These are phyloP conservation scores for Erythrophleum fordii DNA, from an alignment of 306 rosid genomes.

Conservation along the genomic window DNA sequence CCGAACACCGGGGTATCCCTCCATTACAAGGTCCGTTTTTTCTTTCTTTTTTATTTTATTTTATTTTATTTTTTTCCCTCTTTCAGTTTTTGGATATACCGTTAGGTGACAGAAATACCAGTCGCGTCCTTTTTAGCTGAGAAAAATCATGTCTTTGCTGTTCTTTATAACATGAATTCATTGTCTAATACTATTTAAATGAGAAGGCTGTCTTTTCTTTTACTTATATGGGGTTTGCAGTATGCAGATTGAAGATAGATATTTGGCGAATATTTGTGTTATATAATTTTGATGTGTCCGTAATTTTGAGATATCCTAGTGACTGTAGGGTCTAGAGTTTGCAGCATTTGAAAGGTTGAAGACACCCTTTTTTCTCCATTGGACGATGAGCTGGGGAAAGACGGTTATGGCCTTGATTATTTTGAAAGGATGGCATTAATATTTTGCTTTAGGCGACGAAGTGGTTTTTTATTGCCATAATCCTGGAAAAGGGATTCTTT, in stretches of 20 bases:
- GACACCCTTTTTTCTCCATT: not conserved
- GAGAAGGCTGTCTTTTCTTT: not conserved
- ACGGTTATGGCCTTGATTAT: slow-evolving; percentile 30
- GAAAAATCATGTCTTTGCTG: not conserved
- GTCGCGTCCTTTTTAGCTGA: not conserved
- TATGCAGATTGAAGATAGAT: not conserved
- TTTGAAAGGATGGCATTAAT: not conserved
- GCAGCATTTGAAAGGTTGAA: slow-evolving; percentile 30
- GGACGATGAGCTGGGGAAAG: slow-evolving; percentile 28
- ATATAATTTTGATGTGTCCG: not conserved
- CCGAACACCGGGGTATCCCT: slow-evolving; percentile 80
- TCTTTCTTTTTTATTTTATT: no score
- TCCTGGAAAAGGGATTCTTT: slow-evolving; percentile 26
- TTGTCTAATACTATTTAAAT: not conserved
- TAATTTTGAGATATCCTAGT: not conserved
- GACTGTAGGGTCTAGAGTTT: slow-evolving; percentile 25
- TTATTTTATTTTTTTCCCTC: no score
- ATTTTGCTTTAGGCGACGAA: slow-evolving; percentile 22
- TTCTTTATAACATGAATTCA: not conserved
- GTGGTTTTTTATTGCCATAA: not conserved
- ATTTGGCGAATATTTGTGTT: not conserved
- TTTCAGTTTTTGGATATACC: not conserved
- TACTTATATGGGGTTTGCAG: not conserved
- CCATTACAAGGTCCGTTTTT: slow-evolving; percentile 80
- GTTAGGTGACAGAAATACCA: not conserved